Evolutionary conservation across 2,329 filamentous ascomycete species (phyloP), one percentile per base, ranked within the genome.

Genomic region (Cordyceps farinosa): DNA sequence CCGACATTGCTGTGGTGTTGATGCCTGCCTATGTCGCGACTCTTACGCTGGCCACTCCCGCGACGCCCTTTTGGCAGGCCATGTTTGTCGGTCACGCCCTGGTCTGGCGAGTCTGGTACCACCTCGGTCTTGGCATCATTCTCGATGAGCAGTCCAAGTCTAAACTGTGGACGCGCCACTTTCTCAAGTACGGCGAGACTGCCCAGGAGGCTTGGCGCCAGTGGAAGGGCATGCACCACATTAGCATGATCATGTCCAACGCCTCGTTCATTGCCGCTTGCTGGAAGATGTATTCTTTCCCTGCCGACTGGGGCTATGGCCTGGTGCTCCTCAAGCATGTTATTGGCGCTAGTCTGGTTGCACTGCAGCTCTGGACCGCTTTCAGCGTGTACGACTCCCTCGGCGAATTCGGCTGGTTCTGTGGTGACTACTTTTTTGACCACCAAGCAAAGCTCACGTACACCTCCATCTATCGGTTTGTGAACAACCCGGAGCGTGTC

Each of bases 341-440:
- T 32, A 73, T 98, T 40, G 95, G 95, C 50, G 81, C 84, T 56
- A 86, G 90, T 59, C 80, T 98, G 67, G 87, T 98, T 64, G 87
- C 90, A 11, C 83, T 99, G 57, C 95, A 99, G 72, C 77, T 96
- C 22, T 99, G 95, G 95, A 97, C 93, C 1, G 89, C 92, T 1
- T 82, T 90, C 67, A 97, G 92, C 75, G 93, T 98, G 68, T 96
- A 98, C 75, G 92, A 97, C 57, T 96, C 92, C 2, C 86, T 99
- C 0, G 95, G 95, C 63, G 95, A 99, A 72, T 99, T 98, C 71
- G 95, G 95, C 70, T 99, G 94, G 94, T 98, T 98, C 81, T 98
- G 93, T 72, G 95, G 95, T 22, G 95, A 99, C 74, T 99, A 98
- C 80, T 98, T 99, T 82, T 97, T 95, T 73, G 92, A 97, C 66